phyloP scores from a whole-genome alignment of 2,329 filamentous ascomycete species.

The Emmonsiellopsis sp. region DNA sequence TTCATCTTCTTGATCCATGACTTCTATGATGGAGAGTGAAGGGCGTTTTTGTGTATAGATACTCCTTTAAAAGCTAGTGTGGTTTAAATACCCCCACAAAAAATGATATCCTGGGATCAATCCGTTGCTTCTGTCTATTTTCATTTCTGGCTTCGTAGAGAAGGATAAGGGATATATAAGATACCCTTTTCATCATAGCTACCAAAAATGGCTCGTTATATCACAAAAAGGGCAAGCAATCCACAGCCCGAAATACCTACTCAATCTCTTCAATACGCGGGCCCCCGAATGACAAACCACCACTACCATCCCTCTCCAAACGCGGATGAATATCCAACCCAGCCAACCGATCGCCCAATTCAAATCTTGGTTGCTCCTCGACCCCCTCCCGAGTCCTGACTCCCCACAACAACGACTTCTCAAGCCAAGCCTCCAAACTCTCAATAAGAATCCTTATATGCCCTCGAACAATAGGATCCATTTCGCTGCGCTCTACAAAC shows the following conservation, averaged over 20 bases:
- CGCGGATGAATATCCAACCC: slow-evolving; percentile 29
- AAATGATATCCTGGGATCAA: too few relatives aligned
- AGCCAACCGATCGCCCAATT: slow-evolving; percentile 28
- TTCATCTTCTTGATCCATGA: too few relatives aligned
- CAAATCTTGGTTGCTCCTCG: slow-evolving; percentile 17
- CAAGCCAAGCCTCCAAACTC: slow-evolving; percentile 33
- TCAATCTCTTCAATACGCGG: slow-evolving; percentile 37
- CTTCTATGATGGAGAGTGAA: neutral
- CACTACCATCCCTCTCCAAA: slow-evolving; percentile 3
- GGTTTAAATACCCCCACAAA: too few relatives aligned
- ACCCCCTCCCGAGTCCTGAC: slow-evolving; percentile 19
- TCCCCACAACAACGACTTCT: slow-evolving; percentile 32
- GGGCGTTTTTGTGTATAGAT: neutral
- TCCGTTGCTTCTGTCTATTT: too few relatives aligned
- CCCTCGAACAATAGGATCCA: slow-evolving; percentile 29
- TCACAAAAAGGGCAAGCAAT: neutral
- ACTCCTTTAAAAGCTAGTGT: neutral
- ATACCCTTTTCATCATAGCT: too few relatives aligned
- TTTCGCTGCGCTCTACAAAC: slow-evolving; percentile 30
- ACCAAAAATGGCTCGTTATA: too few relatives aligned
- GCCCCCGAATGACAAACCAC: slow-evolving; percentile 12
- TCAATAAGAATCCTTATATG: slow-evolving; percentile 32
- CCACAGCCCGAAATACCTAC: slow-evolving; percentile 9
- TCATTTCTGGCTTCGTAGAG: too few relatives aligned
- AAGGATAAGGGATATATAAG: too few relatives aligned